Evolutionary conservation across 495 filamentous ascomycete species (phyloP).

Genomic region (Aspergillus campestris): DNA sequence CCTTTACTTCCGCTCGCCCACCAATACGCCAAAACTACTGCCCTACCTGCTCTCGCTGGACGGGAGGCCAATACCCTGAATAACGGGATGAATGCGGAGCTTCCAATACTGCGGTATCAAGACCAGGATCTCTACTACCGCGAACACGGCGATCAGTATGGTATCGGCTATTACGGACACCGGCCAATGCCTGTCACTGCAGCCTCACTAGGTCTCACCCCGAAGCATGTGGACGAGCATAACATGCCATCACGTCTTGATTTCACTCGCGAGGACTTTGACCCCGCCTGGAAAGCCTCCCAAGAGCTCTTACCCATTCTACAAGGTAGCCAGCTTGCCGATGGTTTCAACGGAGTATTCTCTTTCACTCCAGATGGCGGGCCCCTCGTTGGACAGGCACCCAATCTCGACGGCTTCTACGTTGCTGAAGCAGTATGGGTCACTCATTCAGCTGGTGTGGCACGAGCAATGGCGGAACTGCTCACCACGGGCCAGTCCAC

Average conservation of each 20-base stretch:
- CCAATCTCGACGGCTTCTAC: slow-evolving; percentile 41
- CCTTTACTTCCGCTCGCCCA: slow-evolving; percentile 44
- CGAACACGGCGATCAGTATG: slow-evolving; percentile 43
- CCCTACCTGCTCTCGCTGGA: slow-evolving; percentile 23
- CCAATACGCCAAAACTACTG: slow-evolving; percentile 43
- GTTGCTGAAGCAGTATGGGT: slow-evolving; percentile 50
- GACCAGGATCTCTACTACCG: slow-evolving; percentile 48
- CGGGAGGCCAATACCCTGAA: slow-evolving; percentile 21
- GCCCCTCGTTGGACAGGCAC: slow-evolving; percentile 38
- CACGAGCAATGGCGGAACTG: slow-evolving; percentile 39
- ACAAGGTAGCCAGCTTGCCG: slow-evolving; percentile 29
- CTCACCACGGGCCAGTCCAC: slow-evolving; percentile 37
- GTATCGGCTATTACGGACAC: slow-evolving; percentile 47
- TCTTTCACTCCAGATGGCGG: slow-evolving; percentile 47
- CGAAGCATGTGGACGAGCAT: slow-evolving; percentile 37
- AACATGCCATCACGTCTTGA: slow-evolving; percentile 45
- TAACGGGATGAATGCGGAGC: slow-evolving; percentile 31
- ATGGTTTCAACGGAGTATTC: slow-evolving; percentile 47
- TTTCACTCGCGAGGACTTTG: slow-evolving; percentile 42
- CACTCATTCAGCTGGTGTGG: slow-evolving; percentile 46
- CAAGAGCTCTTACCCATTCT: slow-evolving; percentile 36
- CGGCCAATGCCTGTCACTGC: slow-evolving; percentile 42
- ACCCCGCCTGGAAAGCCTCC: slow-evolving; percentile 39
- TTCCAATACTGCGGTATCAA: slow-evolving; percentile 43
- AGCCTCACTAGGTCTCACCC: slow-evolving; percentile 30